phyloP scores from a whole-genome alignment of 2,329 filamentous ascomycete species.

The Phyllosticta citriasiana region DNA sequence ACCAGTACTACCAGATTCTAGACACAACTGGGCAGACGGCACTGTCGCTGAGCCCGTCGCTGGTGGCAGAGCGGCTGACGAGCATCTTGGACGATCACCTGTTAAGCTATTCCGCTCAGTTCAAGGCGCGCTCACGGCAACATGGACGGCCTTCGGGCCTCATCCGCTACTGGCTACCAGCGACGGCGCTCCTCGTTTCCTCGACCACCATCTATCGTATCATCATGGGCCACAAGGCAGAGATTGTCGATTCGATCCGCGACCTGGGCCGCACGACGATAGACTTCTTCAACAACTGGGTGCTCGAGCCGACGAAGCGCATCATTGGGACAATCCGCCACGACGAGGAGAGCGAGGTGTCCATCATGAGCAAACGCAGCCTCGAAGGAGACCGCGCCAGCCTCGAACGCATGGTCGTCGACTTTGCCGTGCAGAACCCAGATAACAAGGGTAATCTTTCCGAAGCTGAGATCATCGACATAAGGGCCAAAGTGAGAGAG shows the following conservation, averaged over 20 bases:
- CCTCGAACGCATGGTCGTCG: slow-evolving; percentile 94
- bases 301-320: slow-evolving; percentile 73
- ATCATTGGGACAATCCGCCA: slow-evolving; percentile 88
- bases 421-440: slow-evolving; percentile 81
- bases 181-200: slow-evolving; percentile 55
- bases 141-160: slow-evolving; percentile 68
- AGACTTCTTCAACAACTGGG: slow-evolving; percentile 96
- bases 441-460: slow-evolving; percentile 50
- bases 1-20: slow-evolving; percentile 36
- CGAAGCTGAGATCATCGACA: slow-evolving; percentile 60
- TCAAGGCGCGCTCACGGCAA: slow-evolving; percentile 45
- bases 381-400: slow-evolving; percentile 83
- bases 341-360: slow-evolving; percentile 85
- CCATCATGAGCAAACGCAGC: slow-evolving; percentile 90
- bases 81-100: slow-evolving; percentile 59
- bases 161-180: slow-evolving; percentile 83
- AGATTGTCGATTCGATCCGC: slow-evolving; percentile 69
- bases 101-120: slow-evolving; percentile 53
- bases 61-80: slow-evolving; percentile 57
- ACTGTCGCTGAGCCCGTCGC: slow-evolving; percentile 33
- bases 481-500: slow-evolving; percentile 72
- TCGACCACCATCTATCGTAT: slow-evolving; percentile 80
- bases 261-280: slow-evolving; percentile 69
- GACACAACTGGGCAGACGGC: slow-evolving; percentile 20
- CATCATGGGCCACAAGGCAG: slow-evolving; percentile 61